Evolutionary conservation across 345 rosid genomes (phyloP).

Genomic region (Citrus unshiu): DNA sequence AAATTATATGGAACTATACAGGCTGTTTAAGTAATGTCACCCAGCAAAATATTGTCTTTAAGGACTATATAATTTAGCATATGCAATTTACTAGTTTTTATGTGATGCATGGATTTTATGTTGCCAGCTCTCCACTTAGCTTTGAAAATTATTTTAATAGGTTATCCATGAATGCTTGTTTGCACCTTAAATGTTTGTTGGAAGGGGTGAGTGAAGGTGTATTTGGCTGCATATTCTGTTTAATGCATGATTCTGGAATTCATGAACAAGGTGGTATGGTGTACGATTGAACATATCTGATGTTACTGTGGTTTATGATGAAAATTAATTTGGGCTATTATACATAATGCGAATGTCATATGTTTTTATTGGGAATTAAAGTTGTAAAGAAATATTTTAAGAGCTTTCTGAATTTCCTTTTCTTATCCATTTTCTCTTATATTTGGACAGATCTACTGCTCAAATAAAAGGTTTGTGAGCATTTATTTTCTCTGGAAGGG

Average conservation of each 20-base stretch:
- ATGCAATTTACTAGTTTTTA: background rate
- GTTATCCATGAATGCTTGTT: background rate
- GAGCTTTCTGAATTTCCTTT: background rate
- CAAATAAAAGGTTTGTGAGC: background rate
- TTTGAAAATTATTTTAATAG: background rate
- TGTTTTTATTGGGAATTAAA: background rate
- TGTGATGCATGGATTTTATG: background rate
- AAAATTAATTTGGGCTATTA: background rate
- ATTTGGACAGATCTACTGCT: background rate
- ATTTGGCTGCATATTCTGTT: background rate
- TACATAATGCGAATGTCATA: background rate
- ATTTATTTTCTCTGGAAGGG: background rate
- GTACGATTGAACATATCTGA: background rate
- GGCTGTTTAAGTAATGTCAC: background rate
- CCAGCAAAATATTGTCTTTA: background rate
- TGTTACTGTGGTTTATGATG: background rate
- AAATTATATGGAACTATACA: no score
- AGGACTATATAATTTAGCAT: background rate
- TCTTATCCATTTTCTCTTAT: background rate
- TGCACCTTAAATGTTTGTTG: background rate
- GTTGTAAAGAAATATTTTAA: background rate
- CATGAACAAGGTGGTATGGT: background rate
- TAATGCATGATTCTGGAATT: background rate
- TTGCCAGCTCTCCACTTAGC: background rate
- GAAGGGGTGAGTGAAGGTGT: background rate